These are phyloP conservation scores for Aspergillus indologenus DNA, from an alignment of 495 filamentous ascomycete genomes.

Conservation along the genomic window DNA sequence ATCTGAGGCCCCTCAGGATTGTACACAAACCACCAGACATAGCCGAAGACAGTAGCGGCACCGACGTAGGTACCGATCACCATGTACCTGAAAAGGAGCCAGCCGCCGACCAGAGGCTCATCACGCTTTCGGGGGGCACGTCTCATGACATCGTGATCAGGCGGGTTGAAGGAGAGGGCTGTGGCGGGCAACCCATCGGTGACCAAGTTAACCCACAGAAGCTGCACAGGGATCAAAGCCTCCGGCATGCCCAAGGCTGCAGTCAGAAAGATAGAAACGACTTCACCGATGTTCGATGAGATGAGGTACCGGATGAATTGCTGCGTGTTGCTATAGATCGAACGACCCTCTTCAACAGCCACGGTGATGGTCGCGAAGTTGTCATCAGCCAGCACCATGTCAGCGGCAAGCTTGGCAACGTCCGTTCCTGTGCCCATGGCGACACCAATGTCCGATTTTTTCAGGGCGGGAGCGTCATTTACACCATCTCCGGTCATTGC, in stretches of 20 bases:
- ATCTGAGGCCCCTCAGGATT: slow-evolving; percentile 90
- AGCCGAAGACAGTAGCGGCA: slow-evolving; percentile 91
- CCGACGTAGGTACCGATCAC: slow-evolving; percentile 95
- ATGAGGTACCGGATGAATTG: slow-evolving; percentile 99
- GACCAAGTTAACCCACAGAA: slow-evolving; percentile 98
- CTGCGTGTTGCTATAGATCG: slow-evolving; percentile 99
- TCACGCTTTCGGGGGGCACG: slow-evolving; percentile 86
- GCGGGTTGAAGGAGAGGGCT: slow-evolving; percentile 94
- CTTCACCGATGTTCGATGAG: slow-evolving; percentile 98
- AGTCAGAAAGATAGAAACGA: slow-evolving; percentile 98
- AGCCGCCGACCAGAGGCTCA: slow-evolving; percentile 85
- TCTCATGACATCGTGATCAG: slow-evolving; percentile 96
- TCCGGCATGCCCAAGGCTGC: slow-evolving; percentile 97
- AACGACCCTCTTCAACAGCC: slow-evolving; percentile 94
- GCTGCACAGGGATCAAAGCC: slow-evolving; percentile 93
- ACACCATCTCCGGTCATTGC: slow-evolving; percentile 99
- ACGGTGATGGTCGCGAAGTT: slow-evolving; percentile 98
- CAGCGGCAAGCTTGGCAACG: slow-evolving; percentile 92
- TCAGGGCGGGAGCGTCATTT: slow-evolving; percentile 96
- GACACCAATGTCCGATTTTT: slow-evolving; percentile 98
- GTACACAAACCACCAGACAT: slow-evolving; percentile 99
- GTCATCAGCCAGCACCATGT: slow-evolving; percentile 98
- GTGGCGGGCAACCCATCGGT: slow-evolving; percentile 97
- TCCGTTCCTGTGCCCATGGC: slow-evolving; percentile 99
- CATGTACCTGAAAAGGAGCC: slow-evolving; percentile 98